Base-by-base conservation (phyloP, 1,139 yeast genomes). In the Magnusiomyces magnusii region DNA sequence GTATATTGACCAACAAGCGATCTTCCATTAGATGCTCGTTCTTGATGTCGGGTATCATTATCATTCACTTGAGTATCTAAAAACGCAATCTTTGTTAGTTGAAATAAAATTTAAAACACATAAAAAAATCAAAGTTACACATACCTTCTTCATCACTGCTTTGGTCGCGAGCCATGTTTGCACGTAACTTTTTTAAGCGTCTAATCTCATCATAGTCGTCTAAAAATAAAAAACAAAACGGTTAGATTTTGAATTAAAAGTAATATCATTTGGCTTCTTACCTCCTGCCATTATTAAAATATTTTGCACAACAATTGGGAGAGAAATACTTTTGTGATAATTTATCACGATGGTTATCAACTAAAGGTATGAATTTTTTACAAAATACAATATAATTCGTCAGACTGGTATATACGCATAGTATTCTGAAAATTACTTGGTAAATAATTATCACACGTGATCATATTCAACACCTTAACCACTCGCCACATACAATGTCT, bases 1-100 rank as follows among this genome's bases (percentile, higher is more conserved):
- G 44, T 39, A 39, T 39, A 39, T 60, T 71, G 72, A 53, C 69
- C 73, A 17, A 68, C 69, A 39, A 68, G 63, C 24, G 58, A 57
- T 27, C 63, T 55, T 42, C 63, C 42, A 23, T 47, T 58, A 7
- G 49, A 39, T 28, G 47, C 44, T 21, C 31, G 52, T 39, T 39
- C 19, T 9, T 17, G 19, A 9, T n/a, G 44, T 39, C 49, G 41
- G n/a, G 51, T 23, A 56, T 15, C 41, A 15, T 28, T n/a, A n/a
- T 24, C 27, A 17, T 53, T 42, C 5, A n/a, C n/a, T n/a, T n/a
- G n/a, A n/a, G 15, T 25, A 13, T 31, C 42, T 10, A 28, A 10
- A 10, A 34, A 34, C 13, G 13, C 13, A 31, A 13, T 31, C 13
- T 31, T 7, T 7, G 13, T 13, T 31, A 13, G 36, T 31, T 31